Percentiles rank a stretch among this genome's conserved stretches.
These are phyloP conservation scores for Kluyveromyces aestuarii DNA, from an alignment of 805 yeast genomes.

Conservation along the genomic window DNA sequence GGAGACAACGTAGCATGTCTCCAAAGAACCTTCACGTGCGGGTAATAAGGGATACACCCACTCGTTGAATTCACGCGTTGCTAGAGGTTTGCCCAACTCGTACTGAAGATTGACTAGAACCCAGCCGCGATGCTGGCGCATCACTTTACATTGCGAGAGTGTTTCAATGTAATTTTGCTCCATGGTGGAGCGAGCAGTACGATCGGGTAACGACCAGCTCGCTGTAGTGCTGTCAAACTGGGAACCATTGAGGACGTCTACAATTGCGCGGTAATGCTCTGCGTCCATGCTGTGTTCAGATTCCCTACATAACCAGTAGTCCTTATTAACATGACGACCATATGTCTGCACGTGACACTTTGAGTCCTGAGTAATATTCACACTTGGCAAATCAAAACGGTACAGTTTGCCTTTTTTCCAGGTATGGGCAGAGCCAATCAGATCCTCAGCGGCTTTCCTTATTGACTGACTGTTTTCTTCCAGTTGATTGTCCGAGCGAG, in stretches of 20 bases:
- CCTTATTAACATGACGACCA: constrained; percentile 18
- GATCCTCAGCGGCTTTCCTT: constrained; percentile 15
- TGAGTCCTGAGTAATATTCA: constrained; percentile 13
- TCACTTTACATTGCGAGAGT: constrained; percentile 17
- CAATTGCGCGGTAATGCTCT: constrained; percentile 16
- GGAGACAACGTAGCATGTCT: constrained; percentile 27
- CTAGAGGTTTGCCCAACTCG: constrained; percentile 30
- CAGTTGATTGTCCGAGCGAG: constrained; percentile 8
- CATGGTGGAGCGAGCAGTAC: constrained; percentile 23
- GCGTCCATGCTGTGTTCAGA: constrained; percentile 17
- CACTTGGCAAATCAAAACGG: constrained; percentile 11
- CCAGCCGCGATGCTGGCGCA: constrained; percentile 19
- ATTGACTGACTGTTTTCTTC: constrained; percentile 10
- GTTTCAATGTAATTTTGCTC: constrained; percentile 31
- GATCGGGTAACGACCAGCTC: constrained; percentile 17
- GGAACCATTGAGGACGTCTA: constrained; percentile 26
- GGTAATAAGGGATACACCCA: constrained; percentile 27
- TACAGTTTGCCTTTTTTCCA: constrained; percentile 30
- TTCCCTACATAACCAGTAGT: constrained; percentile 30
- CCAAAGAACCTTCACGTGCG: constrained; percentile 10
- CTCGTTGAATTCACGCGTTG: constrained; percentile 31
- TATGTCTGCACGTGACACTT: constrained; percentile 27
- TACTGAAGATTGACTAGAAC: constrained; percentile 27
- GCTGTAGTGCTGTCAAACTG: constrained; percentile 6
- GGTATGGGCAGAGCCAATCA: constrained; percentile 14